phyloP scores from a whole-genome alignment of 2,329 filamentous ascomycete species.

The Stromatinia cepivora region DNA sequence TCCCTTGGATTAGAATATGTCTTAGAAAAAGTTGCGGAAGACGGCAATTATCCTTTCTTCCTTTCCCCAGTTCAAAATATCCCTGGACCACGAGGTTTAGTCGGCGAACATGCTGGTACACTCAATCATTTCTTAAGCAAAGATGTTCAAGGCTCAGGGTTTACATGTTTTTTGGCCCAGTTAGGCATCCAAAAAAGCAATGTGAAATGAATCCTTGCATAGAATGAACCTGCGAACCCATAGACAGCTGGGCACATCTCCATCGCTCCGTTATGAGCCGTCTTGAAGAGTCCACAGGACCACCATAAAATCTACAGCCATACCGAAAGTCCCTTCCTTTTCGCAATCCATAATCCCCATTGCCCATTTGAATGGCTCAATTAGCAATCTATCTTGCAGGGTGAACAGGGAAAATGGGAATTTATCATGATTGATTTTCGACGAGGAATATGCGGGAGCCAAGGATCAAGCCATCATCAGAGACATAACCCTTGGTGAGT shows the following conservation, averaged over 20 bases:
- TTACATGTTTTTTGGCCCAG: neutral
- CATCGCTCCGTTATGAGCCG: conserved; percentile 10
- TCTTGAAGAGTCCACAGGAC: conserved; percentile 1
- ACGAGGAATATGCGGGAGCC: conserved; percentile 22
- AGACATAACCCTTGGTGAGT: neutral
- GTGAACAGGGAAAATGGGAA: conserved; percentile 6
- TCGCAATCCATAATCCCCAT: conserved; percentile 19
- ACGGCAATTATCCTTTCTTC: conserved; percentile 9
- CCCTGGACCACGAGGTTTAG: conserved; percentile 17
- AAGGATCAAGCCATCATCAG: conserved; percentile 20
- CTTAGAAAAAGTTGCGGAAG: conserved; percentile 4
- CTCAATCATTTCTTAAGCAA: neutral
- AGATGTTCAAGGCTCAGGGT: neutral
- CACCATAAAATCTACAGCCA: neutral
- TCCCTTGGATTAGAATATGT: conserved; percentile 14
- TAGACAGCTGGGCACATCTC: conserved; percentile 2
- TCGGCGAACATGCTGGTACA: conserved; percentile 18
- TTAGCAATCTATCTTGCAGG: conserved; percentile 10
- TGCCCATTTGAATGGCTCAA: conserved; percentile 15
- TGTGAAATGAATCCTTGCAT: neutral
- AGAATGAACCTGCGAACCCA: conserved; percentile 2
- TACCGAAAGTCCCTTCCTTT: conserved; percentile 2
- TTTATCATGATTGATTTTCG: conserved; percentile 12
- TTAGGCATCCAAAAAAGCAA: neutral
- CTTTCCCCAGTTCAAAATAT: conserved; percentile 3